Percentiles rank a stretch among this genome's conserved stretches.
Conservation (phyloP, 1,284 basidiomycete species). For the Ganoderma sinense region DNA sequence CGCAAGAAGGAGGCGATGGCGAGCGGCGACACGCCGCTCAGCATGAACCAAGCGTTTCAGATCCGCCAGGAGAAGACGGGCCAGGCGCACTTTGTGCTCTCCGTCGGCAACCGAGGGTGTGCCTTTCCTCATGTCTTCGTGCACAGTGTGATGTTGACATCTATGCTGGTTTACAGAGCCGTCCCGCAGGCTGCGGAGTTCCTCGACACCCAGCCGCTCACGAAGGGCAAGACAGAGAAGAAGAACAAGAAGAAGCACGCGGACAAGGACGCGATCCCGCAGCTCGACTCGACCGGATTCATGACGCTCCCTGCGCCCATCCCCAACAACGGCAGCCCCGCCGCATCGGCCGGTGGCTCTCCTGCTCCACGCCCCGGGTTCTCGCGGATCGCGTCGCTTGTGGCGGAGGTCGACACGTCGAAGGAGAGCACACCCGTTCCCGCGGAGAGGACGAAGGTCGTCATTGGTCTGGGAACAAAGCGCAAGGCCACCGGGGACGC, state of each 20-base stretch:
- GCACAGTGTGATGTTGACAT: background rate
- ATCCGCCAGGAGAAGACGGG: slow-evolving; percentile 91
- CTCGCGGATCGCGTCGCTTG: slow-evolving; percentile 70
- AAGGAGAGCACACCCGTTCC: slow-evolving; percentile 56
- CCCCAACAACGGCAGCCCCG: slow-evolving; percentile 55
- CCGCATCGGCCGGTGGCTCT: slow-evolving; percentile 56
- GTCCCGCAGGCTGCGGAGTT: slow-evolving; percentile 83
- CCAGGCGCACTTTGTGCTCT: slow-evolving; percentile 93
- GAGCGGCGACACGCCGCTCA: slow-evolving; percentile 91
- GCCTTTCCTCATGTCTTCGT: slow-evolving; percentile 39
- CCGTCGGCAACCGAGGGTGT: slow-evolving; percentile 92
- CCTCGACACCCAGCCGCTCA: slow-evolving; percentile 77
- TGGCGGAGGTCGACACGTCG: slow-evolving; percentile 49
- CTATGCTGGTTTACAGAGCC: slow-evolving; percentile 53
- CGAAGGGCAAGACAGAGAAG: slow-evolving; percentile 80
- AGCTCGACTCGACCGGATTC: slow-evolving; percentile 65
- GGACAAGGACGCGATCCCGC: slow-evolving; percentile 54
- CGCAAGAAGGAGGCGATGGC: slow-evolving; percentile 91
- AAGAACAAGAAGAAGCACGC: slow-evolving; percentile 76
- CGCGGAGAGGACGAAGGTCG: slow-evolving; percentile 73
- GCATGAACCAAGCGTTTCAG: slow-evolving; percentile 92
- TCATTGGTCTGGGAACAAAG: slow-evolving; percentile 79
- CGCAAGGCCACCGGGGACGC: slow-evolving; percentile 76
- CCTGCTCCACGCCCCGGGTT: slow-evolving; percentile 79
- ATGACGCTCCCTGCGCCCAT: slow-evolving; percentile 72